These are phyloP conservation scores for Lodderomyces margitis DNA, from an alignment of 1,139 yeast genomes.

Conservation along the genomic window DNA sequence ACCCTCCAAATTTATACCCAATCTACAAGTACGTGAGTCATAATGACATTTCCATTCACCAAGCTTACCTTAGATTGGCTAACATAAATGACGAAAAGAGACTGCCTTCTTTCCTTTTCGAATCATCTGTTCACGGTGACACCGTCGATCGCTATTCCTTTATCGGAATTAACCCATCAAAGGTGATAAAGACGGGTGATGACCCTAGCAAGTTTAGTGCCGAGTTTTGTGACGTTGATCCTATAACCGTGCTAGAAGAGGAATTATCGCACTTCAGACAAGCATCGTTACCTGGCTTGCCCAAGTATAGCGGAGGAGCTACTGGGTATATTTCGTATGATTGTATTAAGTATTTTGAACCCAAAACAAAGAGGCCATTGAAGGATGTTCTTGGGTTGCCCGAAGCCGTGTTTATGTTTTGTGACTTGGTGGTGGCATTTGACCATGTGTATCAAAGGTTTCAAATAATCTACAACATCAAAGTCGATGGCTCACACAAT, in stretches of 20 bases:
- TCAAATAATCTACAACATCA: slow-evolving; percentile 82
- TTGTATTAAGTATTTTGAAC: slow-evolving; percentile 94
- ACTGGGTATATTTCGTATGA: slow-evolving; percentile 94
- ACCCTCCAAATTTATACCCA: slow-evolving; percentile 66
- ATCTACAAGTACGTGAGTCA: slow-evolving; percentile 72
- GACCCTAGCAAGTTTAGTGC: slow-evolving; percentile 31
- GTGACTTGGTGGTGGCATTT: slow-evolving; percentile 84
- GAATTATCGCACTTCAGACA: slow-evolving; percentile 67
- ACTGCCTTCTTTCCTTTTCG: slow-evolving; percentile 75
- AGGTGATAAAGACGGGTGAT: slow-evolving; percentile 77
- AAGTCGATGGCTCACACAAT: slow-evolving; percentile 39
- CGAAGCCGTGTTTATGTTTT: slow-evolving; percentile 88
- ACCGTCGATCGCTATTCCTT: slow-evolving; percentile 87
- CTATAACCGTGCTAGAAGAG: slow-evolving; percentile 67
- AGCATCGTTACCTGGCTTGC: slow-evolving; percentile 77
- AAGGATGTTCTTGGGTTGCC: slow-evolving; percentile 82
- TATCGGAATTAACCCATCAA: slow-evolving; percentile 82
- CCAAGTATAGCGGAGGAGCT: slow-evolving; percentile 91
- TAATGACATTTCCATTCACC: slow-evolving; percentile 81
- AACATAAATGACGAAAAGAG: slow-evolving; percentile 61
- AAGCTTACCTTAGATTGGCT: slow-evolving; percentile 83
- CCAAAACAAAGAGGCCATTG: slow-evolving; percentile 71
- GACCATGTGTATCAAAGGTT: slow-evolving; percentile 93
- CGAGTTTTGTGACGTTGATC: slow-evolving; percentile 57
- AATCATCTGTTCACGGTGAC: slow-evolving; percentile 86